Evolutionary conservation across 1,139 yeast species (phyloP).

Genomic region (Saccharomycopsis hybrid): DNA sequence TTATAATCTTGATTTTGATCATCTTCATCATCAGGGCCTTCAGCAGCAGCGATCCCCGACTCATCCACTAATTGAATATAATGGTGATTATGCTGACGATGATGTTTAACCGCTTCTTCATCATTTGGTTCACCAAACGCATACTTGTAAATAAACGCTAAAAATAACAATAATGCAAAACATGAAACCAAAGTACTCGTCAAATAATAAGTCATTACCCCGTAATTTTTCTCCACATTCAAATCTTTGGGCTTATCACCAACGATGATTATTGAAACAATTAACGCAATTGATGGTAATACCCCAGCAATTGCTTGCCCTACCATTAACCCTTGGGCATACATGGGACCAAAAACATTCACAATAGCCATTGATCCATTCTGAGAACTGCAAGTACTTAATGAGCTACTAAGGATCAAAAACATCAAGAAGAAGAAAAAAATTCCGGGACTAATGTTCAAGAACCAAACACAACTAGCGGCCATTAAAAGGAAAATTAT

Average conservation of each 20-base stretch:
- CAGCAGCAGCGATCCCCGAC: constrained; percentile 12
- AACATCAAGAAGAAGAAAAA: constrained; percentile 47
- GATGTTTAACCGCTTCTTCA: constrained; percentile 14
- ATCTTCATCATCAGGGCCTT: constrained; percentile 19
- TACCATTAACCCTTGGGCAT: constrained; percentile 84
- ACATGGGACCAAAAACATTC: constrained; percentile 68
- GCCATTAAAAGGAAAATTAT: constrained; percentile 44
- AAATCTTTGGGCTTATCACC: constrained; percentile 24
- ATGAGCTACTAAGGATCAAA: constrained; percentile 52
- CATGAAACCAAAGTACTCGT: constrained; percentile 61
- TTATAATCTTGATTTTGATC: constrained; percentile 23
- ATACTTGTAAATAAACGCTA: constrained; percentile 24
- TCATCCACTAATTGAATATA: constrained; percentile 20
- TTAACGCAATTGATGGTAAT: constrained; percentile 72
- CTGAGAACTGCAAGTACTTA: constrained; percentile 72
- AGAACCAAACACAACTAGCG: constrained; percentile 41
- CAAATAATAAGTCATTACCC: constrained; percentile 59
- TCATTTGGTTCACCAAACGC: constrained; percentile 22
- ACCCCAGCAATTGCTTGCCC: constrained; percentile 96
- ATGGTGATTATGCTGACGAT: constrained; percentile 1
- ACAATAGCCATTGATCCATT: constrained; percentile 89
- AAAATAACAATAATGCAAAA: constrained; percentile 38
- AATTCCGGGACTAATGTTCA: constrained; percentile 35
- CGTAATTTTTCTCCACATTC: constrained; percentile 35
- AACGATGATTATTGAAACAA: constrained; percentile 50